phyloP scores from a whole-genome alignment of 139 green algal genomes.

The Chlamydomonas sphaeroides region DNA sequence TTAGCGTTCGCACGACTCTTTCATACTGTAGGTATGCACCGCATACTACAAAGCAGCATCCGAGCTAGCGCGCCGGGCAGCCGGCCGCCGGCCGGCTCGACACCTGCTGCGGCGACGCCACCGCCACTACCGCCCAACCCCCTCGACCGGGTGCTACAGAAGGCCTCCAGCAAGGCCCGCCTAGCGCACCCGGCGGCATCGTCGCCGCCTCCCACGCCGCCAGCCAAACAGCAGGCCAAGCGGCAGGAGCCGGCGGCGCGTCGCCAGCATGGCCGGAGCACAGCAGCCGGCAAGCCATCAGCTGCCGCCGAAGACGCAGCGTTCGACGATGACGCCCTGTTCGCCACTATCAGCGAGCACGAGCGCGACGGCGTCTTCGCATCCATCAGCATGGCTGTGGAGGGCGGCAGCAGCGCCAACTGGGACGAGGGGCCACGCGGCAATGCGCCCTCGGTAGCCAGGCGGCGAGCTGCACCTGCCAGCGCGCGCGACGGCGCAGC shows the following conservation, averaged over 20 bases:
- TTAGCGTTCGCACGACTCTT: too few relatives aligned
- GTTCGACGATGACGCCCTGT: conserved; percentile 6
- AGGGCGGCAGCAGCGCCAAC: background rate
- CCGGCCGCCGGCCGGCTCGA: too few relatives aligned
- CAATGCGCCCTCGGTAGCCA: background rate
- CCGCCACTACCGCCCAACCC: background rate
- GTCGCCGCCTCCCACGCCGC: too few relatives aligned
- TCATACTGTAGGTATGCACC: too few relatives aligned
- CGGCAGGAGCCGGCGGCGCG: background rate
- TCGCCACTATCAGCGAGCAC: background rate
- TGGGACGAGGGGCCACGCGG: background rate
- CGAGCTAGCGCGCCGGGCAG: too few relatives aligned
- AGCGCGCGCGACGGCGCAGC: background rate
- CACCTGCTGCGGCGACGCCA: background rate
- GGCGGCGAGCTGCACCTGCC: background rate
- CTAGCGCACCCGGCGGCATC: background rate
- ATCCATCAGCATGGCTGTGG: background rate
- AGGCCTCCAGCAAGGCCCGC: background rate
- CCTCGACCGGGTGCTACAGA: background rate
- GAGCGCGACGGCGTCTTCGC: conserved; percentile 13
- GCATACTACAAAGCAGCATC: too few relatives aligned
- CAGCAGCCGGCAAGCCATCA: too few relatives aligned
- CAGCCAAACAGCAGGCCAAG: background rate
- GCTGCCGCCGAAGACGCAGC: too few relatives aligned
- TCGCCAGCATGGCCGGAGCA: too few relatives aligned